Evolutionary conservation across 495 filamentous ascomycete genomes (phyloP), one percentile per base, ranked within the genome.

Genomic region (Neurospora sp.): DNA sequence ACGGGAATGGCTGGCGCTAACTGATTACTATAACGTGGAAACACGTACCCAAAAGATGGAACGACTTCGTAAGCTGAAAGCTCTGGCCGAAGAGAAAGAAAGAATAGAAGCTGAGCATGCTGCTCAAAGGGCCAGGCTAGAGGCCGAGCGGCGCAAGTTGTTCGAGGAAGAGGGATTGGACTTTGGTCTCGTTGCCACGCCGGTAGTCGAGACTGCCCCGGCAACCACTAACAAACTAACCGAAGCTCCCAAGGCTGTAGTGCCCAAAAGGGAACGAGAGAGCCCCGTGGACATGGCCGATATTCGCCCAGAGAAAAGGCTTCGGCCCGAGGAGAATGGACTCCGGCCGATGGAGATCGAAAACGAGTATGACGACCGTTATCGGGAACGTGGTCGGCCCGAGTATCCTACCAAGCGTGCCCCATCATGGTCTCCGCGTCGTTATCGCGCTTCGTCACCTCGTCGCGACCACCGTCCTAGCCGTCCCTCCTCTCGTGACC

Each of bases 1-100:
- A 23, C 78, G 82, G 69, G 87, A 90, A 71, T 91, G 89, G 88
- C 84, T 91, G 39, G 84, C 87, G 39, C 79, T 89, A 66, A 91
- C 89, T 23, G 84, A 86, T 39, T 91, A 87, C 77, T 83, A 89
- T 73, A 83, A 91, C 72, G 76, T 80, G 9, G 77, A 83, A 37
- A 83, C 84, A 71, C 85, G 89, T 66, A 78, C 81, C 39, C 82
- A 83, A 70, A 79, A 82, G 39, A 78, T 90, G 14, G 77, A 78
- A n/a, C 83, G 81, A 71, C 82, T 84, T 72, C 81, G 84, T 59
- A 82, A 82, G 76, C 76, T 79, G 38, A 82, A 81, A 70, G 83
- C 77, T 40, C 77, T 89, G 69, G 87, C 84, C 72, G 82, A 79
- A 40, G 74, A 82, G 71, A 81, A 75, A 71, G 72, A 75, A 18